Percentiles rank a stretch among this genome's conserved stretches.
phyloP scores from a whole-genome alignment of 352 stramenopile genomes.

The Bremia lactucae region DNA sequence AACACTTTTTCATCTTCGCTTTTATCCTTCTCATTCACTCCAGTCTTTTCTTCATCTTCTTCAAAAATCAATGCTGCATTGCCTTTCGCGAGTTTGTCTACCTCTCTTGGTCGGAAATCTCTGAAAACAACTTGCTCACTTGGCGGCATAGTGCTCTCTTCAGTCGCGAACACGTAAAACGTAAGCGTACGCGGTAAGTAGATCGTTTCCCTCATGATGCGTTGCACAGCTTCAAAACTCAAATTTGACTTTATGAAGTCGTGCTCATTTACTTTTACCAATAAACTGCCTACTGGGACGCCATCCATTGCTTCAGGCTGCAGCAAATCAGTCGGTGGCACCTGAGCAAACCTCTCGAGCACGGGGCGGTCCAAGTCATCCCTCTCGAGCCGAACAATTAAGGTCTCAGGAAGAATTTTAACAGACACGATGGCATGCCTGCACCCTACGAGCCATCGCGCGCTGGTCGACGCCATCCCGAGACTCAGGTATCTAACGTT shows the following conservation, averaged over 20 bases:
- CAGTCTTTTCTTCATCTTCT: slow-evolving; percentile 3
- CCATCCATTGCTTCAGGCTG: slow-evolving; percentile 37
- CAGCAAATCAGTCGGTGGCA: slow-evolving; percentile 13
- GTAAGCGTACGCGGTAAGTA: slow-evolving; percentile 25
- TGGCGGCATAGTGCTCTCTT: slow-evolving; percentile 9
- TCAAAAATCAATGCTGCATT: no score
- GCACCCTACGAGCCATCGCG: slow-evolving; percentile 9
- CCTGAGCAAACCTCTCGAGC: slow-evolving; percentile 39
- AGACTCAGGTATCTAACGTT: no score
- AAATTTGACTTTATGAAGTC: slow-evolving; percentile 31
- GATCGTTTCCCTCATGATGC: slow-evolving; percentile 40
- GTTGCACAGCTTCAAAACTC: slow-evolving; percentile 30
- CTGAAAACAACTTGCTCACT: slow-evolving; percentile 15
- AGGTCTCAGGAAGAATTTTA: slow-evolving; percentile 31
- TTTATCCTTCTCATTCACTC: slow-evolving; percentile 7
- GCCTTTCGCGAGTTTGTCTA: no score
- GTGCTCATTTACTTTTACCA: slow-evolving; percentile 52
- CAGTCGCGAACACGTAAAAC: slow-evolving; percentile 30
- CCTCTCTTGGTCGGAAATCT: slow-evolving; percentile 11
- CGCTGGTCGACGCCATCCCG: slow-evolving; percentile 9
- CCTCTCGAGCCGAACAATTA: slow-evolving; percentile 53
- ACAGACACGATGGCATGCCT: slow-evolving; percentile 25
- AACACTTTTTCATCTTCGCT: background rate
- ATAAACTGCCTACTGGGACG: slow-evolving; percentile 31
- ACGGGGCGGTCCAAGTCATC: slow-evolving; percentile 27